These are phyloP conservation scores for Fusarium goolgardi DNA, from an alignment of 2,329 filamentous ascomycete species.

Conservation along the genomic window DNA sequence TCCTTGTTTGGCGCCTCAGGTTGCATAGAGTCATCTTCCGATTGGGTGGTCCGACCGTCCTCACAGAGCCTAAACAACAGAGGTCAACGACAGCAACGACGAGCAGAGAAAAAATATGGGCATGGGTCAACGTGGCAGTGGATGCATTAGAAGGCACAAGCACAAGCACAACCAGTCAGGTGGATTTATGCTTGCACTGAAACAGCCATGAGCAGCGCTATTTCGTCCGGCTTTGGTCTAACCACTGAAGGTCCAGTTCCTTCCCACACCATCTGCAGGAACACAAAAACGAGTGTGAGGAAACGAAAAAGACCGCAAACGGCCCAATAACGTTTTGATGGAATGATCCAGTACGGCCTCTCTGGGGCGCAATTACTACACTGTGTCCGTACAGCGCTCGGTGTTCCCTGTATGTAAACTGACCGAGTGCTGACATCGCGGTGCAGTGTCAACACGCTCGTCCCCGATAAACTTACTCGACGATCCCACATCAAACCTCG, in stretches of 20 bases:
- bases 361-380: neutral
- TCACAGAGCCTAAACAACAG: neutral
- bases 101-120: constrained; percentile 7
- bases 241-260: constrained; percentile 32
- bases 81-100: constrained; percentile 10
- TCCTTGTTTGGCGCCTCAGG: constrained; percentile 12
- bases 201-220: constrained; percentile 30
- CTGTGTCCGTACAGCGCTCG: neutral
- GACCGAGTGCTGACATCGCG: constrained; percentile 3
- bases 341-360: constrained; percentile 18
- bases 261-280: constrained; percentile 28
- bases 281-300: constrained; percentile 16
- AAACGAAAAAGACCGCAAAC: constrained; percentile 29
- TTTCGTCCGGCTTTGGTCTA: constrained; percentile 23
- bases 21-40: constrained; percentile 16
- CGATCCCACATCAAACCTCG: constrained; percentile 24
- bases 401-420: neutral
- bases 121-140: constrained; percentile 41
- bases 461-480: constrained; percentile 27
- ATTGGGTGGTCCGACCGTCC: constrained; percentile 21
- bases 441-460: constrained; percentile 8
- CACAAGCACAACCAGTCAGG: constrained; percentile 8
- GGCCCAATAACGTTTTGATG: constrained; percentile 22
- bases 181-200: constrained; percentile 28
- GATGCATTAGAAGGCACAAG: constrained; percentile 6